Evolutionary conservation across 139 green algal species (phyloP).

Genomic region (Chlamydomonas sp.): DNA sequence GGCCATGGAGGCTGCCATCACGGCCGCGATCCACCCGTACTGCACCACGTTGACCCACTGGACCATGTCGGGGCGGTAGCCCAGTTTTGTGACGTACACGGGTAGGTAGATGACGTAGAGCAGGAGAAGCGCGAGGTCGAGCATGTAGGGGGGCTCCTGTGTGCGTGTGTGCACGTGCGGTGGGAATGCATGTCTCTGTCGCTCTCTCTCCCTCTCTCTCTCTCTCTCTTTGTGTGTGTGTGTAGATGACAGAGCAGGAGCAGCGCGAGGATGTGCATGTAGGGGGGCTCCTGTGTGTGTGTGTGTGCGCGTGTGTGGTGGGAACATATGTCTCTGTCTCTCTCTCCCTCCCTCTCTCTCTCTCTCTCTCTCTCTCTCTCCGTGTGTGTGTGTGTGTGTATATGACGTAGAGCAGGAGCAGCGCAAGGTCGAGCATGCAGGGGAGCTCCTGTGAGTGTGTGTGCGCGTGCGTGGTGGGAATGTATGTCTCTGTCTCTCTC

Average conservation of each 20-base stretch:
- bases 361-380: too few species aligned
- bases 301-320: too few species aligned
- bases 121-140: constrained; percentile 5
- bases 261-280: constrained; percentile 3
- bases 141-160: constrained; percentile 13
- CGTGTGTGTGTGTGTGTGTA: too few species aligned
- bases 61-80: not conserved
- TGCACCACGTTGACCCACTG: not conserved
- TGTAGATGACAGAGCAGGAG: constrained; percentile 1
- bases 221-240: too few species aligned
- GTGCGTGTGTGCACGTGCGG: constrained; percentile 10
- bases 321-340: too few species aligned
- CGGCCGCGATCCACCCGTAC: not conserved
- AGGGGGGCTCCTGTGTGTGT: constrained; percentile 4
- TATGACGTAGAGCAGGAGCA: not conserved
- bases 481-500: too few species aligned
- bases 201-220: too few species aligned
- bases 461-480: too few species aligned
- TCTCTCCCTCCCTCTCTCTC: too few species aligned
- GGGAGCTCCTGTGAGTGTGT: not conserved
- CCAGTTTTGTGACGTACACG: not conserved
- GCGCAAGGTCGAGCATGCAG: constrained; percentile 11
- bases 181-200: too few species aligned
- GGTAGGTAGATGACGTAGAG: constrained; percentile 1
- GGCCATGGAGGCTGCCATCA: constrained; percentile 1